Percentiles rank a stretch among this genome's conserved stretches.
These are phyloP conservation scores for Epichloe baconii DNA, from an alignment of 2,329 filamentous ascomycete species.

Conservation along the genomic window DNA sequence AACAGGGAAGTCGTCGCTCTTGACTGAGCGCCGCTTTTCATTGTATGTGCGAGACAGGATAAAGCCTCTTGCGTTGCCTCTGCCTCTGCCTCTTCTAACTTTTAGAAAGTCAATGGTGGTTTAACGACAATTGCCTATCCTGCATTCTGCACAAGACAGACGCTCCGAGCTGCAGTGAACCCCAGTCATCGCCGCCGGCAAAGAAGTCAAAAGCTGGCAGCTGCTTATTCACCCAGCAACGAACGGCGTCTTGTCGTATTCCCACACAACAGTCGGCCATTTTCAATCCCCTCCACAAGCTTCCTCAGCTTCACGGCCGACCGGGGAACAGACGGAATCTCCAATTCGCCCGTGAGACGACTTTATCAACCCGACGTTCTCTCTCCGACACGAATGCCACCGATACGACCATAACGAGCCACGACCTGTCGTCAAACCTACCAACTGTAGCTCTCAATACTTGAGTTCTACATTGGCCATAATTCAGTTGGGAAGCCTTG, in stretches of 20 bases:
- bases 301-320: background rate
- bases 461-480: background rate
- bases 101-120: background rate
- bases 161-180: conserved; percentile 1
- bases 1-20: conserved; percentile 5
- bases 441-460: background rate
- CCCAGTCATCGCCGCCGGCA: background rate
- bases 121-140: background rate
- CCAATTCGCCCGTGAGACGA: conserved; percentile 2
- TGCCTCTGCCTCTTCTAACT: background rate
- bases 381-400: conserved; percentile 18
- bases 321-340: background rate
- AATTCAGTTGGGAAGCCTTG: background rate
- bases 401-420: conserved; percentile 19
- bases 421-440: conserved; percentile 10
- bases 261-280: conserved; percentile 6
- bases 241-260: background rate
- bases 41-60: conserved; percentile 6
- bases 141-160: background rate
- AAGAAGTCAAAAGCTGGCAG: background rate
- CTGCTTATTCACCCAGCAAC: conserved; percentile 2
- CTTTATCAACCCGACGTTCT: conserved; percentile 1
- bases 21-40: conserved; percentile 7
- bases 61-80: background rate
- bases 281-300: background rate